phyloP scores from a whole-genome alignment of 768 basidiomycete genomes.

The Lactarius vividus region DNA sequence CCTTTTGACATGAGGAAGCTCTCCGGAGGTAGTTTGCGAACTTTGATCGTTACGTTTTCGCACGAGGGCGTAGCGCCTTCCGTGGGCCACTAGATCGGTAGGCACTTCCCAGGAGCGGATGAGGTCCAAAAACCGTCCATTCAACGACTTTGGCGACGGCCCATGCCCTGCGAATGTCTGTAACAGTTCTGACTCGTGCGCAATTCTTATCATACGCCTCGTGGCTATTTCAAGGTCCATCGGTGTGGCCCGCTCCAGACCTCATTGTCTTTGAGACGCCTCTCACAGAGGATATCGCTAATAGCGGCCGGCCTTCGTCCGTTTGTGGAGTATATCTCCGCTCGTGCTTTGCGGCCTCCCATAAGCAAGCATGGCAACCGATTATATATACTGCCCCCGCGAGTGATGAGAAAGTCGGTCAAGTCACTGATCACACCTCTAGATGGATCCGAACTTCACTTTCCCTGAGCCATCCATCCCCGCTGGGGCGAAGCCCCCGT shows the following conservation, averaged over 20 bases:
- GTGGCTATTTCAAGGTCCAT: not conserved
- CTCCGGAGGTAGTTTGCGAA: not conserved
- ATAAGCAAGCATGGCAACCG: too few relatives aligned
- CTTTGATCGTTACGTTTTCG: not conserved
- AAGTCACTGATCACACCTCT: too few relatives aligned
- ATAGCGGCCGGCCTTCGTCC: not conserved
- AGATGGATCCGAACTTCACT: too few relatives aligned
- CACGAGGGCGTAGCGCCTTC: not conserved
- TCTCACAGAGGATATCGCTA: not conserved
- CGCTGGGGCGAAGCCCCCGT: not conserved
- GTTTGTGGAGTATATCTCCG: not conserved
- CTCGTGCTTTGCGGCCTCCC: too few relatives aligned
- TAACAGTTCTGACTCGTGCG: not conserved
- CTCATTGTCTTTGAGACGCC: not conserved
- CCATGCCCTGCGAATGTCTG: not conserved
- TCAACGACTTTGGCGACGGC: not conserved
- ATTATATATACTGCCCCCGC: too few relatives aligned
- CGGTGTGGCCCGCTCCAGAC: not conserved
- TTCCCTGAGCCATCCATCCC: not conserved
- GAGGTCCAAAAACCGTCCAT: not conserved
- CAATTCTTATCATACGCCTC: not conserved
- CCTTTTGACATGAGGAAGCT: not conserved
- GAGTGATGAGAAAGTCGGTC: too few relatives aligned
- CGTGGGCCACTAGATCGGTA: not conserved
- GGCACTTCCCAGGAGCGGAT: not conserved